Percentiles rank a stretch among this genome's conserved stretches.
These are phyloP conservation scores for Rhypophila decipiens DNA, from an alignment of 495 filamentous ascomycete species.

Conservation along the genomic window DNA sequence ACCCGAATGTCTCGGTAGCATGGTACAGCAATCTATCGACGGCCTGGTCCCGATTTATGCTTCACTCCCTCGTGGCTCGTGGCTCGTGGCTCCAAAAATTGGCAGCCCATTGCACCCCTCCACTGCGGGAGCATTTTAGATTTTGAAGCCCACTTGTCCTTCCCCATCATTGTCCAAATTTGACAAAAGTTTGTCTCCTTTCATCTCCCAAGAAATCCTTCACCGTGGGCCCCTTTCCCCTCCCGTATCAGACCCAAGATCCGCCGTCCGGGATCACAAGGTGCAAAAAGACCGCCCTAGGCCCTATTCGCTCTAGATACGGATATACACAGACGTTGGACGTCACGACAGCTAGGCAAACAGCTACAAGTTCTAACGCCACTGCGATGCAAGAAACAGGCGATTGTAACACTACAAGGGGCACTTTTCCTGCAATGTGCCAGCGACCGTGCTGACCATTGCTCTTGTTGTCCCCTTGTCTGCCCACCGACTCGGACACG, in stretches of 20 bases:
- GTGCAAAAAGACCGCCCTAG: constrained; percentile 5
- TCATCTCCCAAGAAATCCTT: not conserved
- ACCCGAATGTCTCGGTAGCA: constrained; percentile 5
- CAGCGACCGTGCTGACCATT: constrained; percentile 9
- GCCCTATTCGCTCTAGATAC: not conserved
- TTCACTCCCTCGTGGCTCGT: constrained; percentile 5
- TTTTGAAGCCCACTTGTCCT: not conserved
- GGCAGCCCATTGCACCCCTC: constrained; percentile 2
- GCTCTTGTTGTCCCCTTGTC: constrained; percentile 1
- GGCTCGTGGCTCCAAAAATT: constrained; percentile 17
- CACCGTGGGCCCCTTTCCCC: not conserved
- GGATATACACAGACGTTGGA: not conserved
- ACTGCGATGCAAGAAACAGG: constrained; percentile 19
- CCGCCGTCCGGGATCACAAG: constrained; percentile 9
- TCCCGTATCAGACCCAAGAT: not conserved
- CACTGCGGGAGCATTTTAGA: not conserved
- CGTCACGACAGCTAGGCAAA: constrained; percentile 8
- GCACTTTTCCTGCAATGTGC: constrained; percentile 5
- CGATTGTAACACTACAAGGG: constrained; percentile 21
- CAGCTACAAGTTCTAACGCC: constrained; percentile 14
- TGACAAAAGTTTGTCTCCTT: constrained; percentile 1
- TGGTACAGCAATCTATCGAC: constrained; percentile 19
- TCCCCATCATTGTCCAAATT: not conserved
- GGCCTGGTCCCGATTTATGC: constrained; percentile 17
- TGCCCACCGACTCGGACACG: constrained; percentile 11